Base-by-base conservation (phyloP, 1,284 basidiomycete genomes). In the Hypsizygus ulmarius region DNA sequence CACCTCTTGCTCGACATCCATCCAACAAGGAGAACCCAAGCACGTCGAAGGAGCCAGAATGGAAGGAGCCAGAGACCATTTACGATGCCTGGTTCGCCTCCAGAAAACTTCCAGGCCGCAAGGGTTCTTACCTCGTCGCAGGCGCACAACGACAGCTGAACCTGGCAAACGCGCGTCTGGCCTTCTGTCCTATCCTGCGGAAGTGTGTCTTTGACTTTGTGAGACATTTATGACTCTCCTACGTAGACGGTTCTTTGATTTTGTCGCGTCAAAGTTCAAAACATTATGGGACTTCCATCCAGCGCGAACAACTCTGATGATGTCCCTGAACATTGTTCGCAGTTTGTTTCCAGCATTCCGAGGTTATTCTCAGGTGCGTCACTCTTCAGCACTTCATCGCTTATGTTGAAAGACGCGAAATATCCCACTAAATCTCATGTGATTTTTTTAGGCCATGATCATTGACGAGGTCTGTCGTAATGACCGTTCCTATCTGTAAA, bases 321-420 rank as follows among this genome's bases (percentile, higher is more conserved):
- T 89, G 59, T 51, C 73, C 46, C 68, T 87, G 55, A 85, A 89
- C 62, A 67, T 90, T 43, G 59, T 83, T 51, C 78, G 86, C 54
- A 88, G 86, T 51, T 66, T 84, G 50, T 80, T 89, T 59, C 87
- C 87, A 34, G 87, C 87, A 9, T 85, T 86, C 64, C 79, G 85
- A 67, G 83, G 86, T 49, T 90, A 88, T 70, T 89, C 88, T 9
- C 88, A 90, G 67, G 75, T 74, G 49, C 39, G 68, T 61, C 50
- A 45, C 35, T 49, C 21, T 35, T 8, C 36, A 47, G 42, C 40
- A 39, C 50, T 41, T 40, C 39, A 39, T 51, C 46, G 52, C 30
- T 51, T 36, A 47, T 50, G 35, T 39, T 43, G 40, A 44, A 49
- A 47, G n/a, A n/a, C n/a, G n/a, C n/a, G n/a, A 33, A 33, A 21